Evolutionary conservation across 495 filamentous ascomycete genomes (phyloP).

Genomic region (Hyaloscypha hepaticicola): DNA sequence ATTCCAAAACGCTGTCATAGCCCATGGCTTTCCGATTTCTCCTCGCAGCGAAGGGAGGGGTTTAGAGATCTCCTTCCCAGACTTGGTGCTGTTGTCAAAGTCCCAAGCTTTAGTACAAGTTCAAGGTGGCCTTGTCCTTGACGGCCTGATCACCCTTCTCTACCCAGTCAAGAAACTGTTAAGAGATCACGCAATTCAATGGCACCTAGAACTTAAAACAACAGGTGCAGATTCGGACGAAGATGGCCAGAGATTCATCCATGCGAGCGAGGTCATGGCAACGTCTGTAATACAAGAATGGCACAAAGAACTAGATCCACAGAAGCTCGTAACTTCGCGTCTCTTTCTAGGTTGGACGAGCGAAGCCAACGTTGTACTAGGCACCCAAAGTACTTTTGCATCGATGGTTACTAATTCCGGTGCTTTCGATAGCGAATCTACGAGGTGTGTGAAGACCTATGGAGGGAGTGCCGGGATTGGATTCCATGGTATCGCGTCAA

Average conservation of each 20-base stretch:
- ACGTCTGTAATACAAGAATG: background rate
- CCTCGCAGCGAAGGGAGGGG: background rate
- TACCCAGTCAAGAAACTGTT: background rate
- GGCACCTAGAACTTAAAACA: slow-evolving; percentile 1
- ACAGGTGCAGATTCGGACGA: background rate
- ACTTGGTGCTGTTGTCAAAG: background rate
- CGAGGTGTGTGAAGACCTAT: background rate
- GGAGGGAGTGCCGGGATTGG: background rate
- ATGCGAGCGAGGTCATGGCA: background rate
- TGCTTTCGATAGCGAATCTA: background rate
- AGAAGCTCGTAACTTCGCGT: background rate
- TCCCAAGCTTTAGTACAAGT: background rate
- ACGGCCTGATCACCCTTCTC: slow-evolving; percentile 2
- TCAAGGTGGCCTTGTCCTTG: background rate
- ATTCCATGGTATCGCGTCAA: background rate
- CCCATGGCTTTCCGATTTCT: background rate
- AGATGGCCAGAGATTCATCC: background rate
- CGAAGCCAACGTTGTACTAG: background rate
- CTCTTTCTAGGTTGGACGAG: background rate
- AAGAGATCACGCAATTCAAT: slow-evolving; percentile 4
- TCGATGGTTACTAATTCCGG: background rate
- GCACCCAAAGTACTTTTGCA: background rate
- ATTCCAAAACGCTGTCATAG: background rate
- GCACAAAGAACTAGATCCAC: background rate
- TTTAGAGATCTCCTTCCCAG: background rate